Evolutionary conservation across 2,329 filamentous ascomycete genomes (phyloP), one percentile per base, ranked within the genome.

Genomic region (Aspergillus floridensis): DNA sequence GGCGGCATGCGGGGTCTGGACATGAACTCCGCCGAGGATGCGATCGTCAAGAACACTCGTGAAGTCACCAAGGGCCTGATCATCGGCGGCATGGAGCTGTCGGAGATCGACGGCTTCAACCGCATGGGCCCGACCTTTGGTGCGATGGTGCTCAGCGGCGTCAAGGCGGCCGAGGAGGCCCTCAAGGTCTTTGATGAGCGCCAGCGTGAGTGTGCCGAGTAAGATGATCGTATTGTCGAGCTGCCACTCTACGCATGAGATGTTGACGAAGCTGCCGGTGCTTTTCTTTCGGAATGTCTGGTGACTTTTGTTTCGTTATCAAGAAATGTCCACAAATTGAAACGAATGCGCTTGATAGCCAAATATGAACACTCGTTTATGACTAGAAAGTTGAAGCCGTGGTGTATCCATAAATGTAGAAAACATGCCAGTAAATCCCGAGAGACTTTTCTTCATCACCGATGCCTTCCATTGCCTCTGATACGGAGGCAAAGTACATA

Each of bases 81-180:
- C 69, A 89, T 96, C n/a, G 93, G 92, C 56, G 93, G 92, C 44
- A 97, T 97, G 92, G 92, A 96, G 77, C 81, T 96, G 66, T 91
- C 88, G 60, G 92, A 96, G 78, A 87, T 96, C 32, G 92, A 96
- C 70, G 92, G 92, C 19, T 91, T 91, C 63, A 96, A 96, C 80
- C 86, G 92, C 56, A 96, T 96, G 92, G 93, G 85, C 2, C 90
- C 90, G 44, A 93, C 91, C 1, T 95, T 95, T 74, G 91, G 91
- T 58, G 92, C 92, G 55, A 96, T 96, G 92, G 91, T 85, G 21
- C 82, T 96, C 44, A 89, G 85, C 59, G 92, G 92, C 66, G 89
- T 96, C 71, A 96, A 96, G 84, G 92, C 92, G 70, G 92, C 92
- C 10, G 92, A 96, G 80, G 92, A 93, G 77, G 90, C 89, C 0